phyloP scores from a whole-genome alignment of 2,329 filamentous ascomycete genomes.

The Teratosphaeria gauchensis region DNA sequence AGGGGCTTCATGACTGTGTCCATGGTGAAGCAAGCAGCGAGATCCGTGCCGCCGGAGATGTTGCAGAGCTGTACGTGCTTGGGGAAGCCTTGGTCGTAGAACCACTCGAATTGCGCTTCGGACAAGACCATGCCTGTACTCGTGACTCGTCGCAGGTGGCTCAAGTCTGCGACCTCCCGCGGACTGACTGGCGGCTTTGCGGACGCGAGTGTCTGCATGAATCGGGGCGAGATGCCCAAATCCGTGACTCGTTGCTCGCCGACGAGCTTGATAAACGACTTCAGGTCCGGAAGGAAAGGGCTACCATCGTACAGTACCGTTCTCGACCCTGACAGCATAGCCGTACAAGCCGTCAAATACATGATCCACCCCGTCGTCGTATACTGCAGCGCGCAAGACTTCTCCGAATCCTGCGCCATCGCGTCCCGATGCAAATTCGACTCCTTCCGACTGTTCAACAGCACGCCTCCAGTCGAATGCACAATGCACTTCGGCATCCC shows the following conservation, averaged over 20 bases:
- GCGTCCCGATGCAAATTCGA: constrained; percentile 42
- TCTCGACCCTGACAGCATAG: constrained; percentile 51
- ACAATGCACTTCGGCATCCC: constrained; percentile 80
- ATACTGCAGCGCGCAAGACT: constrained; percentile 45
- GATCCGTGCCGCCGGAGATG: constrained; percentile 68
- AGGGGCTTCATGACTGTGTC: constrained; percentile 63
- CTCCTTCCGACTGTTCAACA: constrained; percentile 56
- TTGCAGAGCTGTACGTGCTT: constrained; percentile 57
- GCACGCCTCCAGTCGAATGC: constrained; percentile 58
- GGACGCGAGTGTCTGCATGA: constrained; percentile 63
- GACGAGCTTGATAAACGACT: constrained; percentile 53
- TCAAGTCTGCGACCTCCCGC: constrained; percentile 53
- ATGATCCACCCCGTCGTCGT: constrained; percentile 78
- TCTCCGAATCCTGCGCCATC: constrained; percentile 19
- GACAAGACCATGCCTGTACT: constrained; percentile 77
- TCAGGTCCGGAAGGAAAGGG: constrained; percentile 62
- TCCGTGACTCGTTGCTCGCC: constrained; percentile 58
- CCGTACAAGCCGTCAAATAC: constrained; percentile 57
- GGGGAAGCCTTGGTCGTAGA: constrained; percentile 64
- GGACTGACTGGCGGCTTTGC: constrained; percentile 48
- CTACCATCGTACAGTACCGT: constrained; percentile 73
- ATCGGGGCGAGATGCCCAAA: constrained; percentile 67
- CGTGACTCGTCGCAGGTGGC: constrained; percentile 50
- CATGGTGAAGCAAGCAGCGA: constrained; percentile 49
- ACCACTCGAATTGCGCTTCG: constrained; percentile 70